Evolutionary conservation across 2,329 filamentous ascomycete species (phyloP).

Genomic region (Stenocarpella maydis): DNA sequence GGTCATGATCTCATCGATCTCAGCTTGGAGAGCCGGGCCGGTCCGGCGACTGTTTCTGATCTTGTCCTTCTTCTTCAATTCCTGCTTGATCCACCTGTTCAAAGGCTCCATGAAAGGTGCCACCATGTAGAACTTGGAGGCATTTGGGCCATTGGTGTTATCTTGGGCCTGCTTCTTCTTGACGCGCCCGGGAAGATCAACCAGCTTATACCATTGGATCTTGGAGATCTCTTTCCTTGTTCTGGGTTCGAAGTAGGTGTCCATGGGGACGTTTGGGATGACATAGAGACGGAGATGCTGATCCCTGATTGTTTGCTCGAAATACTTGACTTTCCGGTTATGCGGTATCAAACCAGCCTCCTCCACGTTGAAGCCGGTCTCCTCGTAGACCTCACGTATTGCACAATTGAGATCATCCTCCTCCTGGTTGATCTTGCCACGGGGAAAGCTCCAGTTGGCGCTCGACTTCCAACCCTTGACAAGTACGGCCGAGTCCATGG

Average conservation of each 20-base stretch:
- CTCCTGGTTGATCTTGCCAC: constrained; percentile 98
- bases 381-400: constrained; percentile 92
- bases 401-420: constrained; percentile 95
- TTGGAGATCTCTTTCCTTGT: constrained; percentile 98
- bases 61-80: constrained; percentile 77
- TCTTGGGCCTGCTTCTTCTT: constrained; percentile 69
- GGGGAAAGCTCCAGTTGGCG: constrained; percentile 94
- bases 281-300: constrained; percentile 94
- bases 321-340: constrained; percentile 77
- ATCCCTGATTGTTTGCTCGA: constrained; percentile 89
- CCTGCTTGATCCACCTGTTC: constrained; percentile 89
- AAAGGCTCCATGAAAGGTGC: constrained; percentile 87
- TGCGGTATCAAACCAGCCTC: constrained; percentile 78
- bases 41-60: constrained; percentile 22
- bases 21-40: constrained; percentile 51
- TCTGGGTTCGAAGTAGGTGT: constrained; percentile 86
- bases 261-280: constrained; percentile 86
- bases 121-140: constrained; percentile 97
- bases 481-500: constrained; percentile 92
- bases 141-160: constrained; percentile 65
- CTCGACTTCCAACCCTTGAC: constrained; percentile 99
- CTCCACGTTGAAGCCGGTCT: constrained; percentile 88
- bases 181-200: constrained; percentile 83
- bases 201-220: constrained; percentile 92
- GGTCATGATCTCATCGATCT: constrained; percentile 64